Evolutionary conservation across 1,139 yeast genomes (phyloP), one percentile per base, ranked within the genome.

Genomic region (Blastobotrys buckinghamii): DNA sequence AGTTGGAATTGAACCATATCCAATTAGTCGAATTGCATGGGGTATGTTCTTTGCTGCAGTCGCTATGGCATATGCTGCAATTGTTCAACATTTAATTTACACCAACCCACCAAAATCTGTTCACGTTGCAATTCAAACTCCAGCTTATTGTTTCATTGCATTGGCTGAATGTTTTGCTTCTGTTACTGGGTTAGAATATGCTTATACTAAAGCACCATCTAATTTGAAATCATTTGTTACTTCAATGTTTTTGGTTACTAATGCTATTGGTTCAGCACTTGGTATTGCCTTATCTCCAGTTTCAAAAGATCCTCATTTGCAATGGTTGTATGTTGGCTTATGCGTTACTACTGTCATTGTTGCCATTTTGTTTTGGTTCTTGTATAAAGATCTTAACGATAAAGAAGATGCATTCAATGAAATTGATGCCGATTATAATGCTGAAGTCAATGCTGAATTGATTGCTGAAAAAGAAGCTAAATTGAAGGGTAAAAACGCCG

Each of bases 41-140:
- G 96, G 97, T 12, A 88, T 88, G 71, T n/a, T n/a, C n/a, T 67
- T 82, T 66, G 73, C 85, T 51, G 89, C 83, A 48, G 67, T 75
- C 39, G 77, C 95, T 37, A 84, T 85, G 82, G 77, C 81, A 33
- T 81, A 84, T 62, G 94, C 95, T 49, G 92, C 95, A 15, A 81
- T 85, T 39, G 75, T 86, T 56, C 96, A 89, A 70, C 79, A 81
- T 62, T 73, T 72, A 62, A 81, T 89, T 55, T 88, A 88, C 70
- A 64, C 69, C 44, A 73, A 85, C 7, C 88, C 88, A 20, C 92
- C 94, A 51, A 78, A 79, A 63, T 66, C 70, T 41, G 67, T 81
- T 49, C 83, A 80, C 61, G 79, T 81, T 54, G 84, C 83, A 44
- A 66, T 78, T 43, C 86, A 81, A 66, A 70, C 44, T 6, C 44